phyloP scores from a whole-genome alignment of 2,329 filamentous ascomycete genomes.

The Beauveria caledonica region DNA sequence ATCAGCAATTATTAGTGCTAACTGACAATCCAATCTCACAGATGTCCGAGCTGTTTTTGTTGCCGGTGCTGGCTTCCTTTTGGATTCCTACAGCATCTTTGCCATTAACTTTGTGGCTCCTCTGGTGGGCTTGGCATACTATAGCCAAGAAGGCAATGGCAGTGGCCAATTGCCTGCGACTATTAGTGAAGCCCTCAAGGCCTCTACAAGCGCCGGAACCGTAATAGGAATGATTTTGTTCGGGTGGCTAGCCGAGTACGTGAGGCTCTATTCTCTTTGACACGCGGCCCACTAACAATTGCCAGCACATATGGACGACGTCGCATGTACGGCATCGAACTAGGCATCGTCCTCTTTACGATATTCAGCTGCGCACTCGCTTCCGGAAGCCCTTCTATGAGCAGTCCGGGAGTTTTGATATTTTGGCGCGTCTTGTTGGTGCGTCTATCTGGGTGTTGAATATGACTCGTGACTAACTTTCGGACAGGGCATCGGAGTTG shows the following conservation, averaged over 20 bases:
- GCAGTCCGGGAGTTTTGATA: conserved; percentile 52
- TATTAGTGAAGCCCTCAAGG: conserved; percentile 68
- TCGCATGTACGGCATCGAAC: conserved; percentile 73
- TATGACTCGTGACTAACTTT: background rate
- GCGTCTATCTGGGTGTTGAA: conserved; percentile 14
- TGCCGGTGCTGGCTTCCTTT: conserved; percentile 76
- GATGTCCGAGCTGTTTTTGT: conserved; percentile 66
- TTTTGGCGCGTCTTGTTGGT: conserved; percentile 72
- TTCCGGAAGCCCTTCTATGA: conserved; percentile 52
- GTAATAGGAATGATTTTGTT: conserved; percentile 71
- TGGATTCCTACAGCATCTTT: conserved; percentile 76
- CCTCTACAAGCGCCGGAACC: conserved; percentile 72
- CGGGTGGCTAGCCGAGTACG: conserved; percentile 63
- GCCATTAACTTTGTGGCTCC: conserved; percentile 67
- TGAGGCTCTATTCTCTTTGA: background rate
- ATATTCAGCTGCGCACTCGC: conserved; percentile 60
- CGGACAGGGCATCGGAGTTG: conserved; percentile 58
- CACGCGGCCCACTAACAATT: background rate
- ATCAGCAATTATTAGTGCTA: background rate
- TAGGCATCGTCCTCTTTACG: conserved; percentile 63
- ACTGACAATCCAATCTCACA: conserved; percentile 13
- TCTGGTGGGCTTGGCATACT: conserved; percentile 71
- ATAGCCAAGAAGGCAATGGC: conserved; percentile 42
- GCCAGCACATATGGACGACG: conserved; percentile 57
- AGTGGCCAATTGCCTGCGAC: conserved; percentile 52